A percentile compares a stretch with the other conserved stretches of the same genome.
phyloP scores from a whole-genome alignment of 1,139 yeast species.

The Suhomyces taliae region DNA sequence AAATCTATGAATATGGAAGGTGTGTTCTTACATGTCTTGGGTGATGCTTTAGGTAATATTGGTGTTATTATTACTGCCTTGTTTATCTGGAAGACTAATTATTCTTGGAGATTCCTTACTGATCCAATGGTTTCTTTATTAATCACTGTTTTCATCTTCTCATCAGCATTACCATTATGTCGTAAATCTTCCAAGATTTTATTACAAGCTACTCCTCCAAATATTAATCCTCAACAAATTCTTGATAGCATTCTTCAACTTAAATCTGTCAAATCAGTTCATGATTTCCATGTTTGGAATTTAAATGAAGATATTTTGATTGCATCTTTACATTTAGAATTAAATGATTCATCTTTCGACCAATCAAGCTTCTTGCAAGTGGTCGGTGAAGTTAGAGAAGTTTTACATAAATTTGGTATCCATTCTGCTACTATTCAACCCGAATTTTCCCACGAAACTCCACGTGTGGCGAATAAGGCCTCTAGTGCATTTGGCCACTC shows the following conservation, averaged over 20 bases:
- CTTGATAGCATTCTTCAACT: constrained; percentile 64
- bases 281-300: constrained; percentile 97
- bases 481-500: constrained; percentile 37
- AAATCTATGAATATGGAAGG: constrained; percentile 95
- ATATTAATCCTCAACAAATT: constrained; percentile 73
- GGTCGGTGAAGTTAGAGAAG: constrained; percentile 74
- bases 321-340: constrained; percentile 86
- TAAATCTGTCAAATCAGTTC: constrained; percentile 78
- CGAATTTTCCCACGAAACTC: constrained; percentile 46
- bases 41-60: constrained; percentile 93
- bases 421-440: constrained; percentile 97
- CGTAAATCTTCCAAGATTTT: constrained; percentile 82
- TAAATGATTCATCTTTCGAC: constrained; percentile 43
- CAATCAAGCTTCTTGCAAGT: constrained; percentile 58
- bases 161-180: constrained; percentile 90
- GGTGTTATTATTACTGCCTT: constrained; percentile 91
- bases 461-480: constrained; percentile 7
- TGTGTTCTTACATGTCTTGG: constrained; percentile 89
- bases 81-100: constrained; percentile 91
- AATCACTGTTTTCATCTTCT: constrained; percentile 83
- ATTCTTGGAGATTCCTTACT: constrained; percentile 79
- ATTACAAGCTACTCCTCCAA: constrained; percentile 88
- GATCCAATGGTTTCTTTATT: constrained; percentile 86
- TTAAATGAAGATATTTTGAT: constrained; percentile 83
- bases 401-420: constrained; percentile 81